Base-by-base conservation (phyloP, 345 rosid species). In the Camelina neglecta region DNA sequence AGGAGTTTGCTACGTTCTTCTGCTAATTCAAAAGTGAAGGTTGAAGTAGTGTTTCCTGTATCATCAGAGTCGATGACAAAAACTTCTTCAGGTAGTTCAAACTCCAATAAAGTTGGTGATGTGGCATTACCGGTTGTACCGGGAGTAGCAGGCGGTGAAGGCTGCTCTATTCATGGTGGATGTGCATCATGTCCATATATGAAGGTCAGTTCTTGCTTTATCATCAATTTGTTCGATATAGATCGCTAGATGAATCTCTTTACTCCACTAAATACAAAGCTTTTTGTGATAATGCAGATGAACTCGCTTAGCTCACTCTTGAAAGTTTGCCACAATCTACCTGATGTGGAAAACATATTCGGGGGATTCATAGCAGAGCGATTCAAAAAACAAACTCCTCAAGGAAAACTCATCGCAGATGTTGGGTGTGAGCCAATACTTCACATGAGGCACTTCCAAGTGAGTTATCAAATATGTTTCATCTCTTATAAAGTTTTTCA, bases 401-500 rank as follows among this genome's bases (percentile, higher is more conserved):
- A 73, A 21, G 99, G 99, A 61, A 95, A 89, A 83, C 85, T 88
- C n/a, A 85, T 95, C n/a, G 97, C 98, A 7, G 98, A 92, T 71
- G 91, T 92, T 7, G 99, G 99, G 24, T 92, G 99, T 67, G 88
- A 95, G 83, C 99, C 99, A 3, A 90, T 95, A 71, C 81, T 95
- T 80, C 96, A 95, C 85, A 95, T 95, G 99, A 86, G 99, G 69
- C 89, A 92, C 83, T 95, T 95, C 86, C 99, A 92, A 91, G 98
- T 90, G 18, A 50, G 65, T 60, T 35, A 7, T 18, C 23, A 50
- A 39, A 45, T 3, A 44, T 4, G 2, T 57, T 11, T 5, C 11
- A 18, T 51, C 31, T 5, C 47, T 24, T 33, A 4, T 23, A 44
- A 29, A 10, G 2, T 39, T 69, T 54, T 16, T 36, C 4, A 58